Evolutionary conservation across 2,329 filamentous ascomycete species (phyloP).

Genomic region (Phialophora tarda): DNA sequence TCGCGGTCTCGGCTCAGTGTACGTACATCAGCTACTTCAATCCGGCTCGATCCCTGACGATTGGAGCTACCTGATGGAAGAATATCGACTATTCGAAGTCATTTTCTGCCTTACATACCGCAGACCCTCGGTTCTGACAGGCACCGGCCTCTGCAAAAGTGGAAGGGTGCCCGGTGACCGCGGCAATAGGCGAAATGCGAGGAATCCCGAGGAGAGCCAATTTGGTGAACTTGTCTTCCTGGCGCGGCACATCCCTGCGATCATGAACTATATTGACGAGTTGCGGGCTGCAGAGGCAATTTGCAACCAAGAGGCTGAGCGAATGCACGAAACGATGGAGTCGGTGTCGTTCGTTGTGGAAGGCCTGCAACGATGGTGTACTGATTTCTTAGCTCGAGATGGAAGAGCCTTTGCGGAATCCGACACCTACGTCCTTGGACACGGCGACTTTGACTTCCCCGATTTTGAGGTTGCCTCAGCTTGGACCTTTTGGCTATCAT

Average conservation of each 20-base stretch:
- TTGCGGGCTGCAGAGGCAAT: neutral
- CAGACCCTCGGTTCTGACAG: slow-evolving; percentile 7
- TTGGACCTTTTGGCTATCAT: slow-evolving; percentile 11
- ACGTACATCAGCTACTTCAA: slow-evolving; percentile 11
- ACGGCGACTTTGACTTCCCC: slow-evolving; percentile 1
- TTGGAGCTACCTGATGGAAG: neutral
- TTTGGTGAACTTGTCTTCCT: slow-evolving; percentile 6
- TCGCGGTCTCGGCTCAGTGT: slow-evolving; percentile 13
- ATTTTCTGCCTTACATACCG: slow-evolving; percentile 12
- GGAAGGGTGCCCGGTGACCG: neutral
- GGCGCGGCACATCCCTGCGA: neutral
- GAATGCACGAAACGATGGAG: neutral
- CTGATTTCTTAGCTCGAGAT: slow-evolving; percentile 4
- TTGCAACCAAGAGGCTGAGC: neutral
- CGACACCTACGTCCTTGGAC: neutral
- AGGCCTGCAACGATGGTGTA: slow-evolving; percentile 4
- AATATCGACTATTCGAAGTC: slow-evolving; percentile 14
- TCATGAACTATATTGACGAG: slow-evolving; percentile 9
- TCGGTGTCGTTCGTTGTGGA: neutral
- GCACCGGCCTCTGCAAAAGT: neutral
- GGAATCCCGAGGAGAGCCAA: neutral
- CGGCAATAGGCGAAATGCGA: neutral
- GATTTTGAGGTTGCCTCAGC: slow-evolving; percentile 2
- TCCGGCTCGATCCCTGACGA: slow-evolving; percentile 5
- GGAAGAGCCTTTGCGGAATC: neutral